Evolutionary conservation across 2,329 filamentous ascomycete species (phyloP), one percentile per base, ranked within the genome.

Genomic region (Colletotrichum chrysophilum): DNA sequence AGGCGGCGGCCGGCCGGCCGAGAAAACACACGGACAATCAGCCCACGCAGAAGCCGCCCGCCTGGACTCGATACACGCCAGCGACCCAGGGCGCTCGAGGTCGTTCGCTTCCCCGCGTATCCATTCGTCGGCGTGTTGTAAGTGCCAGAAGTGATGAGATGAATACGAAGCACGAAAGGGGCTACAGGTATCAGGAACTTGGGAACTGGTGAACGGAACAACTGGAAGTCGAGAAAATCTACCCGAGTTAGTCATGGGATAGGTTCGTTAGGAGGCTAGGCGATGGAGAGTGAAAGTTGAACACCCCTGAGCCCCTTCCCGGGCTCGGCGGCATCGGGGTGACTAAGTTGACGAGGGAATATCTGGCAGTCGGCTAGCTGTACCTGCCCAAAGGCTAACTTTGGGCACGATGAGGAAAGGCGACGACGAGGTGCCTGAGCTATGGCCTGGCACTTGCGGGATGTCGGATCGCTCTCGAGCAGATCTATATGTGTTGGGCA

Each of bases 81-180:
- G 30, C 12, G 58, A 16, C 26, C 56, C 48, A 48, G 32, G 73
- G 64, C 64, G 69, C 43, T 56, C 12, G 36, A 34, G 10, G 48
- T 56, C 38, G 61, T 61, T 56, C 38, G 61, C 43, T 75, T 72
- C 69, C 72, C 72, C 68, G 61, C 72, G 68, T 75, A 75, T 75
- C 69, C 73, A 72, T 72, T 36, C 60, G 52, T 18, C 30, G 12
- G 18, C 18, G 28, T 21, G 58, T 56, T 21, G 36, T 62, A 38
- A 30, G 52, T 66, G 34, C 43, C 36, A 18, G 18, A 10, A 5
- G 18, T 12, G 36, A 32, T 30, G 18, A 43, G 18, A 67, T 24
- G 26, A 21, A 61, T 30, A 32, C 26, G 26, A 32, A 34, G 26
- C 10, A 16, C 24, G 24, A 28, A 52, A 66, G 28, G 62, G 38